A percentile compares a stretch with the other conserved stretches of the same genome.
Conservation (phyloP, 1,284 basidiomycete genomes). For the Hymenochaete sp. region DNA sequence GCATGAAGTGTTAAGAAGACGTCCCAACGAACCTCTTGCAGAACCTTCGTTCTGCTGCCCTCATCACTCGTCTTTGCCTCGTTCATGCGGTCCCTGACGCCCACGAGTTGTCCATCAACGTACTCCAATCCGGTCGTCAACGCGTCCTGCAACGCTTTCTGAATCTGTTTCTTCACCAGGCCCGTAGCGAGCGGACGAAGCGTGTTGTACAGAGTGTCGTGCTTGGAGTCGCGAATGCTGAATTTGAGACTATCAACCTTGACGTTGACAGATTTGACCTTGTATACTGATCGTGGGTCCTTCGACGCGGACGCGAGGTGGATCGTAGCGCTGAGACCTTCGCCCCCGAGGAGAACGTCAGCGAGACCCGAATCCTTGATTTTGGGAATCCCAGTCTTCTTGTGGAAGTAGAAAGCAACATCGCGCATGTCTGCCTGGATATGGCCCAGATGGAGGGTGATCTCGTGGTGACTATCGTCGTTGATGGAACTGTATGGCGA, state of each 20-base stretch:
- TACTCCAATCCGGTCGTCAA: slow-evolving; percentile 80
- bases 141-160: slow-evolving; percentile 72
- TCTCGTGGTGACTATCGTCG: slow-evolving; percentile 59
- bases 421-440: slow-evolving; percentile 94
- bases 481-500: slow-evolving; percentile 60
- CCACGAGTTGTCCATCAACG: slow-evolving; percentile 80
- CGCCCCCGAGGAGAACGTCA: slow-evolving; percentile 81
- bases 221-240: slow-evolving; percentile 86
- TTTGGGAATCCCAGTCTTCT: slow-evolving; percentile 67
- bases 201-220: slow-evolving; percentile 86
- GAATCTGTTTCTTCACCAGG: slow-evolving; percentile 86
- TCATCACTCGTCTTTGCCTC: slow-evolving; percentile 54
- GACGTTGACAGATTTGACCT: slow-evolving; percentile 69
- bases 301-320: slow-evolving; percentile 59
- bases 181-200: slow-evolving; percentile 65
- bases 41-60: slow-evolving; percentile 42
- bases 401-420: slow-evolving; percentile 80
- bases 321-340: slow-evolving; percentile 56
- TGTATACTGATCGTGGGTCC: slow-evolving; percentile 61
- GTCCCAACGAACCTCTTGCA: slow-evolving; percentile 50
- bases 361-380: slow-evolving; percentile 86
- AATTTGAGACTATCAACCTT: slow-evolving; percentile 85
- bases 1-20: no score
- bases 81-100: slow-evolving; percentile 66
- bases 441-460: slow-evolving; percentile 69